Base-by-base conservation (phyloP, 768 basidiomycete genomes). In the Trametes maxima region DNA sequence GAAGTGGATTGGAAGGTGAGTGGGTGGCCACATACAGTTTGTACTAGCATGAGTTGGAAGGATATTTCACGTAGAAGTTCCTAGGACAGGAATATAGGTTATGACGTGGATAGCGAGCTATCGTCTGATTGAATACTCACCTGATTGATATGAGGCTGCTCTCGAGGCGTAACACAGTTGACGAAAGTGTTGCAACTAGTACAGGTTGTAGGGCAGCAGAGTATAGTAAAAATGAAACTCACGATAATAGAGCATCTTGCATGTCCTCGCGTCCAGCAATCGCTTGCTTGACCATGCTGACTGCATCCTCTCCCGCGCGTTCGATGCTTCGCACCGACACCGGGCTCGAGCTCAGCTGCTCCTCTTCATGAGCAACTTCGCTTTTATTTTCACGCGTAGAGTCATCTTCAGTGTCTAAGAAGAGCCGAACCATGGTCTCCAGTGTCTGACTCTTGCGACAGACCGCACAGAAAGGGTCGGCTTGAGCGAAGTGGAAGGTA, bases 401-500 rank as follows among this genome's bases (percentile, higher is more conserved):
- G 3, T 42, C 51, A 5, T 36, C 42, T 4, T 64, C 53, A 35
- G 45, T 63, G 48, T 65, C 59, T 3, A 59, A 51, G 36, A 57
- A 71, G 3, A 71, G 60, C 25, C 59, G 64, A 17, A 69, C 57
- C 53, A 69, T 59, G 22, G 62, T 42, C 0, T 66, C 62, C 11
- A 64, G 52, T 3, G 44, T 61, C 50, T 65, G 67, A 1, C 48
- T 42, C 40, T 49, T 62, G 54, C 68, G 64, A 49, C 70, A 71
- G 6, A 64, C 50, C 16, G 67, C 67, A 7, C 67, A 66, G 48
- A 60, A 63, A 5, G 65, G 63, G 35, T 36, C 45, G 12, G 45
- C 54, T 19, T 43, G 43, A 12, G 62, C 36, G 62, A 71, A 71
- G 46, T 65, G 63, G 56, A 66, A 67, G 1, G 68, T 66, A 25